These are phyloP conservation scores for Maudiozyma humilis DNA, from an alignment of 1,139 yeast species.

Conservation along the genomic window DNA sequence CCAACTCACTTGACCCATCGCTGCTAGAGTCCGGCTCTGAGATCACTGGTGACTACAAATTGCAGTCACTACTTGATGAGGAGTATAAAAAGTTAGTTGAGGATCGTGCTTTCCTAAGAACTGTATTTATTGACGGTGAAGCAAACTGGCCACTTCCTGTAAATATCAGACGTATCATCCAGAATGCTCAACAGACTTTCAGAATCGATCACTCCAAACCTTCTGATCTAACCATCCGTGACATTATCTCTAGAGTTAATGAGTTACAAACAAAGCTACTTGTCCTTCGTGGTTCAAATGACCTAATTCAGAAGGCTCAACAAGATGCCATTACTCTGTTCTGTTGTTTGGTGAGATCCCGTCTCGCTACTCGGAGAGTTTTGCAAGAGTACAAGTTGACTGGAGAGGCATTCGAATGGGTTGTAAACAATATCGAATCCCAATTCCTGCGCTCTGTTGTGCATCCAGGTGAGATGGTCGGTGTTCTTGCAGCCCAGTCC, in stretches of 20 bases:
- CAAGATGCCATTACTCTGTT: constrained; percentile 83
- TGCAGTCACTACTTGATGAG: constrained; percentile 72
- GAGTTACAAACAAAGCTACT: constrained; percentile 57
- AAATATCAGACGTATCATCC: constrained; percentile 90
- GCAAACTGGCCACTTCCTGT: constrained; percentile 97
- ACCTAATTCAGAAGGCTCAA: constrained; percentile 76
- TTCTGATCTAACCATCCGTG: constrained; percentile 78
- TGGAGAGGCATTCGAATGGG: constrained; percentile 90
- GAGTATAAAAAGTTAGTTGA: constrained; percentile 69
- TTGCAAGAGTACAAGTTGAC: constrained; percentile 84
- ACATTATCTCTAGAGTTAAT: constrained; percentile 67
- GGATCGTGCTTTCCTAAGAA: constrained; percentile 77
- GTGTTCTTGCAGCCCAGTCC: constrained; percentile 97
- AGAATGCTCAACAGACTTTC: constrained; percentile 95
- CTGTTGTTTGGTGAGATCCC: constrained; percentile 86
- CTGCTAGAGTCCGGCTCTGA: constrained; percentile 84
- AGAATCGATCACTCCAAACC: constrained; percentile 86
- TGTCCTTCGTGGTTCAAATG: constrained; percentile 78
- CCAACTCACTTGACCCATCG: constrained; percentile 56
- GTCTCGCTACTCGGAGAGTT: constrained; percentile 84
- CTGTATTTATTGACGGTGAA: constrained; percentile 88
- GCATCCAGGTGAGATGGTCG: constrained; percentile 99
- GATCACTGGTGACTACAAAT: constrained; percentile 78
- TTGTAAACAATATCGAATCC: constrained; percentile 82
- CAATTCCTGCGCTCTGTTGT: constrained; percentile 91